Percentiles rank a stretch among this genome's conserved stretches.
Evolutionary conservation across 306 rosid species (phyloP).

Genomic region (Bauhinia variegata): DNA sequence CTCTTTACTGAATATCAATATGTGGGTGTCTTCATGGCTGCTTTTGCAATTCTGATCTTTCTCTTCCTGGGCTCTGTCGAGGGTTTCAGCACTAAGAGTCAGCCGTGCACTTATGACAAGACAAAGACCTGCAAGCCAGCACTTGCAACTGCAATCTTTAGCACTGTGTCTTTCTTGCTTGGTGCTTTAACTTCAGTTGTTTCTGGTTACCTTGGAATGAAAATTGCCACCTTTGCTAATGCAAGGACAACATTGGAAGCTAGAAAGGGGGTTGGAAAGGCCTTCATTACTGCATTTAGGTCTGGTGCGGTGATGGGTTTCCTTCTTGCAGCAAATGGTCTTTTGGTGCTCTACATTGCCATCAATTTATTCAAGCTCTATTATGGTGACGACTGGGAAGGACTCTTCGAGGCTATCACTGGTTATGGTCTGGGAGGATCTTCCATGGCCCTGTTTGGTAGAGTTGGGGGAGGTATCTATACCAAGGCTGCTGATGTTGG

Average conservation of each 20-base stretch:
- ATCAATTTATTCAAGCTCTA: slow-evolving; percentile 70
- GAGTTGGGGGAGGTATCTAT: slow-evolving; percentile 84
- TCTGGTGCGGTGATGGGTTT: slow-evolving; percentile 89
- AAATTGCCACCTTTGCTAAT: slow-evolving; percentile 82
- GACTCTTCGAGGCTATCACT: slow-evolving; percentile 82
- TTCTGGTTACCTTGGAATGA: slow-evolving; percentile 84
- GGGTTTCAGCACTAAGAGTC: slow-evolving; percentile 75
- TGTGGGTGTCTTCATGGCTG: slow-evolving; percentile 77
- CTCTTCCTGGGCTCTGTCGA: slow-evolving; percentile 80
- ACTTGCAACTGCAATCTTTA: slow-evolving; percentile 78
- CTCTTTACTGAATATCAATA: slow-evolving; percentile 75
- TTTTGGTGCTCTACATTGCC: slow-evolving; percentile 70
- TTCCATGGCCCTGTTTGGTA: slow-evolving; percentile 79
- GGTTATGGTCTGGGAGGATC: slow-evolving; percentile 91
- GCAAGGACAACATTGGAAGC: slow-evolving; percentile 89
- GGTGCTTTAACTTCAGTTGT: slow-evolving; percentile 72
- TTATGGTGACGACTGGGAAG: slow-evolving; percentile 89
- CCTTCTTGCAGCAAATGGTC: slow-evolving; percentile 86
- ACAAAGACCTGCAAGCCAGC: slow-evolving; percentile 73
- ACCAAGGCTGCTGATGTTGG: slow-evolving; percentile 93
- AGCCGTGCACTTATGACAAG: slow-evolving; percentile 64
- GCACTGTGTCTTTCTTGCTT: slow-evolving; percentile 68
- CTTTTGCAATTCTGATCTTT: slow-evolving; percentile 75
- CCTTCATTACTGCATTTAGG: slow-evolving; percentile 73
- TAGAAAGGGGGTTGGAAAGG: slow-evolving; percentile 83